Evolutionary conservation across 192 early-diverging fungal genomes (phyloP).

Genomic region (Jimgerdemannia flammicorona): DNA sequence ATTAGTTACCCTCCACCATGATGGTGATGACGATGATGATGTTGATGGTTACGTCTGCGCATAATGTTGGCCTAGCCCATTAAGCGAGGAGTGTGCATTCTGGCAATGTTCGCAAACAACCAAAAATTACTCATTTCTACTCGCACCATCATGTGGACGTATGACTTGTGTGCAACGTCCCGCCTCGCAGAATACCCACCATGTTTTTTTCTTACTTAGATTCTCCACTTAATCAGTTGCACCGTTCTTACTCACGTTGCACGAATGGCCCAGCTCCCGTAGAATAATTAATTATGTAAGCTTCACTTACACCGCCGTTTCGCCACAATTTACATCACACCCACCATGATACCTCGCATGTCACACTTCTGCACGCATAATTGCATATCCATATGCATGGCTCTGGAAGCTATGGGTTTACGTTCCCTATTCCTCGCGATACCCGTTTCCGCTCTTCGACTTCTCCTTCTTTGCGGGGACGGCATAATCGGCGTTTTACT

Average conservation of each 20-base stretch:
- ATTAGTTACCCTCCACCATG: constrained; percentile 54
- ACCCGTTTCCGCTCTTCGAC: background rate
- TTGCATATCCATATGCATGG: background rate
- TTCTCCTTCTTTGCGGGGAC: background rate
- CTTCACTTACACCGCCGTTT: background rate
- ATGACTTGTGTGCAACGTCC: background rate
- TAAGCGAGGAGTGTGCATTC: background rate
- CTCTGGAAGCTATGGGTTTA: background rate
- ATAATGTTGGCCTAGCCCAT: background rate
- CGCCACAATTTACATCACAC: background rate
- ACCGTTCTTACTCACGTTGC: background rate
- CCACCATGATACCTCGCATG: background rate
- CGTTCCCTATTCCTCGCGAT: background rate
- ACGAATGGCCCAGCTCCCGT: background rate
- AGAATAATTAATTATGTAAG: constrained; percentile 1
- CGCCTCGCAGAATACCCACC: background rate
- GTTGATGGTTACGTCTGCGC: too few relatives aligned
- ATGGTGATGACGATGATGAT: constrained; percentile 47
- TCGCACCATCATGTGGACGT: background rate
- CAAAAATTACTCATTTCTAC: background rate
- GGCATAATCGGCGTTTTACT: background rate
- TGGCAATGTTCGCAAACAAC: background rate
- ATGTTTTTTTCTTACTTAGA: background rate
- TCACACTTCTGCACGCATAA: background rate
- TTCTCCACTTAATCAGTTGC: background rate